Percentiles rank a stretch among this genome's conserved stretches.
These are phyloP conservation scores for Curvularia lunata DNA, from an alignment of 2,329 filamentous ascomycete genomes.

Conservation along the genomic window DNA sequence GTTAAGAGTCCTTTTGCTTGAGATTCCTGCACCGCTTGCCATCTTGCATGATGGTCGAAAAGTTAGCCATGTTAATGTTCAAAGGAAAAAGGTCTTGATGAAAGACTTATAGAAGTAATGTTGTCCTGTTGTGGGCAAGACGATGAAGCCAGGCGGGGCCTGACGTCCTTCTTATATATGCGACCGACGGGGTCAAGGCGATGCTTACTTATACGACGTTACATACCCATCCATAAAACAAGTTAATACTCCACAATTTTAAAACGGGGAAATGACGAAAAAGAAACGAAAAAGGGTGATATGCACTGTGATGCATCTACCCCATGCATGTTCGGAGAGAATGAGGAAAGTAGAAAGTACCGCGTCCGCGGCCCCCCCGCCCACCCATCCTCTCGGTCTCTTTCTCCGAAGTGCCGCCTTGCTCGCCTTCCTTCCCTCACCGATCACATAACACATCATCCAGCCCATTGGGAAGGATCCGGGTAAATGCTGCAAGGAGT, in stretches of 20 bases:
- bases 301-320: not conserved
- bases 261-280: not conserved
- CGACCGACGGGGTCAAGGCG: not conserved
- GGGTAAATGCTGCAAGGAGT: not conserved
- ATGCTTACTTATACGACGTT: not conserved
- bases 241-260: not conserved
- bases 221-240: not conserved
- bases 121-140: not conserved
- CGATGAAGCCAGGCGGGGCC: not conserved
- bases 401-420: not conserved
- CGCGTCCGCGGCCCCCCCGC: not conserved
- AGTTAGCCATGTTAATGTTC: not conserved
- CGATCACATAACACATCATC: not conserved
- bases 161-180: not conserved
- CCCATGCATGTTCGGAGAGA: not conserved
- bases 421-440: not conserved
- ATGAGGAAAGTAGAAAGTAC: not conserved
- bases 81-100: not conserved
- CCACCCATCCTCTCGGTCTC: not conserved
- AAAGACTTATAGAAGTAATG: not conserved
- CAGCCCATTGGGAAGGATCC: not conserved
- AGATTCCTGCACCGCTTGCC: not conserved
- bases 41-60: not conserved
- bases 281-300: not conserved
- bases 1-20: constrained; percentile 9